Percentiles rank a stretch among this genome's conserved stretches.
phyloP scores from a whole-genome alignment of 2,329 filamentous ascomycete genomes.

The Westerdykella aurantiaca region DNA sequence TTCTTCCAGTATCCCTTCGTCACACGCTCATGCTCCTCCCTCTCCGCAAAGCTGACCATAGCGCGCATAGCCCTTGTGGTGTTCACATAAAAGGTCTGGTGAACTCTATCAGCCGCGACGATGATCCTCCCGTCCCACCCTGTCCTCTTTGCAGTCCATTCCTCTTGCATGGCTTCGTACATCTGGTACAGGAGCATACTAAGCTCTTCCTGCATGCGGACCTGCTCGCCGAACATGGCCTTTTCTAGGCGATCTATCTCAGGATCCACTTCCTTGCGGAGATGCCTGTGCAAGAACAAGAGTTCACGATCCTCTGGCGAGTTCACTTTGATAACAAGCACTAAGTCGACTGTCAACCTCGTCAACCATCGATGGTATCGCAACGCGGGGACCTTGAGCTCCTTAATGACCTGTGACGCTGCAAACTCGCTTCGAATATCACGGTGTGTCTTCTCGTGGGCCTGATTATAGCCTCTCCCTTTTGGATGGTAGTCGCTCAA shows the following conservation, averaged over 20 bases:
- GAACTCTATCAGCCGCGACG: no score
- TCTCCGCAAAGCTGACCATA: conserved; percentile 3
- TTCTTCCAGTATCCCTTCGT: conserved; percentile 1
- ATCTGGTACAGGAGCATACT: not conserved
- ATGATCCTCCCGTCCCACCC: conserved; percentile 3
- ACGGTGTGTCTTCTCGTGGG: not conserved
- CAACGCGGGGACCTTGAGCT: conserved; percentile 5
- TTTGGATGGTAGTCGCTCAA: no score
- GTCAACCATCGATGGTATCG: conserved; percentile 8
- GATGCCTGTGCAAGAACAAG: no score
- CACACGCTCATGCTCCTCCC: conserved; percentile 2
- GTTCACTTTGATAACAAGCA: not conserved
- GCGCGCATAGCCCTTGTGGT: not conserved
- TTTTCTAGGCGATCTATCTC: no score
- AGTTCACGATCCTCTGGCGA: no score
- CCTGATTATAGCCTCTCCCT: no score
- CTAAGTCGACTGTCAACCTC: conserved; percentile 6
- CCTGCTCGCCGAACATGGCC: not conserved
- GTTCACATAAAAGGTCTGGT: no score
- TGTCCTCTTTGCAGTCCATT: conserved; percentile 3
- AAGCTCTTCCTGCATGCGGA: not conserved
- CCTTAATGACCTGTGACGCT: not conserved
- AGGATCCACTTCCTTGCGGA: no score
- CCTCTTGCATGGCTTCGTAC: conserved; percentile 1
- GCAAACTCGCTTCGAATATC: not conserved